Conservation (phyloP, 257 asterid species). For the Eustoma russellianum region DNA sequence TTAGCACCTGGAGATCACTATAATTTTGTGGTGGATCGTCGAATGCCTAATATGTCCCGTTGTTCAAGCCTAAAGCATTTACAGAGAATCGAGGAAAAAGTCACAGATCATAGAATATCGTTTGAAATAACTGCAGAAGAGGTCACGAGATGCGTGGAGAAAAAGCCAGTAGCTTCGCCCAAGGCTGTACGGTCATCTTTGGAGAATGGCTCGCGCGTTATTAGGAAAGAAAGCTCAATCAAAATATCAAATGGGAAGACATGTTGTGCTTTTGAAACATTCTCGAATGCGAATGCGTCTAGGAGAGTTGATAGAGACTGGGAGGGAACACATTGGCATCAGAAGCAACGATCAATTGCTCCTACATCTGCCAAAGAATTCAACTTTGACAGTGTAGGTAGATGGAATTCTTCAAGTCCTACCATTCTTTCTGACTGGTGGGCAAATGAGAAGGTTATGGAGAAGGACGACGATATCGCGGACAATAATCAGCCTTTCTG, state of each 20-base stretch:
- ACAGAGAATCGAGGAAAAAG: conserved; percentile 25
- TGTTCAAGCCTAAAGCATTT: conserved; percentile 25
- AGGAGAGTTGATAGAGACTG: conserved; percentile 24
- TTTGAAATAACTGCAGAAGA: conserved; percentile 68
- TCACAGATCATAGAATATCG: conserved; percentile 57
- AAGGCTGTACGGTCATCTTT: conserved; percentile 19
- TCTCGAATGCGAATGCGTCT: conserved; percentile 10
- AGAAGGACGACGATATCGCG: conserved; percentile 12
- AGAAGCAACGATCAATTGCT: conserved; percentile 49
- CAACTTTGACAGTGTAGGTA: conserved; percentile 59
- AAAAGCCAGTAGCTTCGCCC: conserved; percentile 27
- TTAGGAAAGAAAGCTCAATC: conserved; percentile 15
- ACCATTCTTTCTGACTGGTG: conserved; percentile 61
- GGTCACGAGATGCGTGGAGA: conserved; percentile 53
- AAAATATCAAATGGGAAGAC: conserved; percentile 14
- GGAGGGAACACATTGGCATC: conserved; percentile 30
- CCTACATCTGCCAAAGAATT: conserved; percentile 80
- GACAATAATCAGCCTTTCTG: conserved; percentile 25
- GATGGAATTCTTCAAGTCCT: conserved; percentile 31
- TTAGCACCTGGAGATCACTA: conserved; percentile 26
- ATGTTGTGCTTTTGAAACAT: conserved; percentile 19
- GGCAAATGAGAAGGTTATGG: conserved; percentile 38
- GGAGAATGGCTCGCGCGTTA: conserved; percentile 18
- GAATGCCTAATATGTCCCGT: conserved; percentile 34
- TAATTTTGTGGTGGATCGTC: conserved; percentile 28